Base-by-base conservation (phyloP, 495 filamentous ascomycete species). In the Corynascus novoguineensis region DNA sequence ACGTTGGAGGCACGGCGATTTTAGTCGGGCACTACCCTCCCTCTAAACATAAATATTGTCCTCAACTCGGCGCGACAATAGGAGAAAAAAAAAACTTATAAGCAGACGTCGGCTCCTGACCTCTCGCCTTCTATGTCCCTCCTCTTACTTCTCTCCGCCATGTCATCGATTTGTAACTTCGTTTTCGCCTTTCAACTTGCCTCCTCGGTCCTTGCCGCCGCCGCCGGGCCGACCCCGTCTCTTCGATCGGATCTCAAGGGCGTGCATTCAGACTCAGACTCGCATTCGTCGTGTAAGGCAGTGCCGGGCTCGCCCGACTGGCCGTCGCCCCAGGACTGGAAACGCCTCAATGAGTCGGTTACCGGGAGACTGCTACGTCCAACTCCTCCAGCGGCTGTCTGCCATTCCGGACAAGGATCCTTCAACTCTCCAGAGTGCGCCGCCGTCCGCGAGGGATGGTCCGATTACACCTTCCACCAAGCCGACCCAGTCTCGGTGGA, bases 301-400 rank as follows among this genome's bases (percentile, higher is more conserved):
- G 50, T 63, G 35, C 71, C 71, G 5, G 69, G 68, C 25, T 64
- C 64, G 4, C 15, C 65, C 38, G 49, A 52, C 58, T 74, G 70
- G 72, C 72, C 72, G 10, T 68, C 67, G 11, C 17, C 58, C 19
- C 44, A 61, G 5, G 58, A 46, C 8, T 73, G 72, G 72, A 27
- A 48, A 8, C 41, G 59, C 44, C 58, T 73, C 59, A 73, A 73
- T 59, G 57, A 67, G 55, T 67, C 72, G 37, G 65, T 61, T 50
- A 64, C 68, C 17, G 83, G 83, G 35, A 71, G 75, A 54, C 69
- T 87, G 32, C 70, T 83, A 54, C 66, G 63, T 19, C 77, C 77
- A 25, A 35, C 69, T 50, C 81, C 84, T 47, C 72, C 80, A 17
- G 83, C 74, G 58, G 74, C 74, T 53, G 67, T 79, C 47, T 87